Conservation (phyloP, 495 filamentous ascomycete species). For the Xylaria bambusicola region DNA sequence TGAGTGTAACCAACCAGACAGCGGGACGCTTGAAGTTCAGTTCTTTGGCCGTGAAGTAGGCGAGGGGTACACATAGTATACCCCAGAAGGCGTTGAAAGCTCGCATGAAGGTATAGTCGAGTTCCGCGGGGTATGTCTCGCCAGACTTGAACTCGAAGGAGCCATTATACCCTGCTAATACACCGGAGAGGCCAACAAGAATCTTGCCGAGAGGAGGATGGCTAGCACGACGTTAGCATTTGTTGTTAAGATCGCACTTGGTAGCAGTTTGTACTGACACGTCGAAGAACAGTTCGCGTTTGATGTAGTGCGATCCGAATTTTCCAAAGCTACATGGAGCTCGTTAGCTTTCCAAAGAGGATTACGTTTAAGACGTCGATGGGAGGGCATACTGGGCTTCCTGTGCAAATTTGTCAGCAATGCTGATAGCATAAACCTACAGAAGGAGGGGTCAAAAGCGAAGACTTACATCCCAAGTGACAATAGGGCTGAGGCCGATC, state of each 20-base stretch:
- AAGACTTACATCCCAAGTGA: constrained; percentile 93
- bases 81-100: constrained; percentile 96
- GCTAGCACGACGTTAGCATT: constrained; percentile 21
- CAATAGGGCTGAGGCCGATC: constrained; percentile 92
- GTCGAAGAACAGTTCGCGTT: constrained; percentile 99
- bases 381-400: constrained; percentile 34
- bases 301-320: constrained; percentile 97
- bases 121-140: constrained; percentile 86
- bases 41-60: constrained; percentile 92
- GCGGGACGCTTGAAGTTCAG: constrained; percentile 81
- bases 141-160: constrained; percentile 99
- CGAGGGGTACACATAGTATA: constrained; percentile 86
- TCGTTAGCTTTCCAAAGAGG: constrained; percentile 30
- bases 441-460: constrained; percentile 1
- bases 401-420: constrained; percentile 27
- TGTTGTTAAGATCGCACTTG: not conserved
- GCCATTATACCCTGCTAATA: constrained; percentile 96
- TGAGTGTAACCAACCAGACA: constrained; percentile 92
- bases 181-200: constrained; percentile 93
- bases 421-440: not conserved
- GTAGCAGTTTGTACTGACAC: constrained; percentile 50
- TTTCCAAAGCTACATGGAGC: constrained; percentile 79
- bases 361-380: constrained; percentile 12
- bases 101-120: constrained; percentile 98
- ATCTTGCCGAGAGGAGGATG: constrained; percentile 98